These are phyloP conservation scores for Tarenaya hassleriana DNA, from an alignment of 345 rosid species.

Conservation along the genomic window DNA sequence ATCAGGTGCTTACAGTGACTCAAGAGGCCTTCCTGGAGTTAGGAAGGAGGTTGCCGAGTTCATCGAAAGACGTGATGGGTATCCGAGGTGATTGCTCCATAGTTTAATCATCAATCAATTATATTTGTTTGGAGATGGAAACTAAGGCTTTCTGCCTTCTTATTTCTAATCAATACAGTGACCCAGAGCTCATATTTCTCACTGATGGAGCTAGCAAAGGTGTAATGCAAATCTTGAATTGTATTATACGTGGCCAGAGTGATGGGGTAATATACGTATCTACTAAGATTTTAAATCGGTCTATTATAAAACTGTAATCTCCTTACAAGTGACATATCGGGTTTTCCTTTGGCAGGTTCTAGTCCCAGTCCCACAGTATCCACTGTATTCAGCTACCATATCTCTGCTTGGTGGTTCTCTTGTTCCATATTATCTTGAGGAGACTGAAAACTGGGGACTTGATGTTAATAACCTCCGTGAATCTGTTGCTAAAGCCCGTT, in stretches of 20 bases:
- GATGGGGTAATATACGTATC: slow-evolving; percentile 76
- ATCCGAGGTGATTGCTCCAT: slow-evolving; percentile 65
- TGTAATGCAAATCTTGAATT: slow-evolving; percentile 90
- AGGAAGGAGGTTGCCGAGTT: slow-evolving; percentile 95
- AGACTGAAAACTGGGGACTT: slow-evolving; percentile 97
- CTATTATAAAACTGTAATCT: no score
- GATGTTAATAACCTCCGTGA: slow-evolving; percentile 69
- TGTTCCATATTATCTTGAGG: slow-evolving; percentile 88
- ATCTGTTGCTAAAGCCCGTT: slow-evolving; percentile 71
- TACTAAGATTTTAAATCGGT: no score
- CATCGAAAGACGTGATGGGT: slow-evolving; percentile 89
- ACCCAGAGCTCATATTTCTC: slow-evolving; percentile 90
- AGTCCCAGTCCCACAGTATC: slow-evolving; percentile 99
- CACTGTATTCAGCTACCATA: slow-evolving; percentile 94
- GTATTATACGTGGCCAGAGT: slow-evolving; percentile 70
- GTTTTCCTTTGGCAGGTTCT: slow-evolving; percentile 43
- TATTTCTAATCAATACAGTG: slow-evolving; percentile 43
- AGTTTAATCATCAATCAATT: neutral
- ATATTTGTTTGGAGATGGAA: neutral
- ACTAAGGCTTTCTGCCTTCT: slow-evolving; percentile 24
- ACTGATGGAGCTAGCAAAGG: slow-evolving; percentile 99
- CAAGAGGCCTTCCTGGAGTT: slow-evolving; percentile 85
- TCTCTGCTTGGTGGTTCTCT: slow-evolving; percentile 86
- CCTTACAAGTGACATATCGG: slow-evolving; percentile 5
- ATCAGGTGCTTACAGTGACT: slow-evolving; percentile 95